Evolutionary conservation across 179 eudicot genomes (phyloP).

Genomic region (Beta corolliflora): DNA sequence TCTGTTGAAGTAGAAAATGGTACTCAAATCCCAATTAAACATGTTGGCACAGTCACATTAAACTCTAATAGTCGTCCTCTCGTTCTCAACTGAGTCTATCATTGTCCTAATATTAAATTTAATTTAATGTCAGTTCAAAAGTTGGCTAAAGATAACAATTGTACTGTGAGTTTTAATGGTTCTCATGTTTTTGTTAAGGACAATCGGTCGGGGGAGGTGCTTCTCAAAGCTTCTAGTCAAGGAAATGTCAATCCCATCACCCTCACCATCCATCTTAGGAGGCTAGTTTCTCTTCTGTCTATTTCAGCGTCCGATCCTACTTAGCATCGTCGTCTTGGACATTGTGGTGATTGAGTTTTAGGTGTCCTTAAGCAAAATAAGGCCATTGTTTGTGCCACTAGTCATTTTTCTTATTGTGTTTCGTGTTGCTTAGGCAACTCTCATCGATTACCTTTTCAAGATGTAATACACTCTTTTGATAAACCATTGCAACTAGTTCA

Average conservation of each 20-base stretch:
- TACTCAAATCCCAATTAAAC: too few relatives aligned
- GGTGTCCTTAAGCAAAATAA: background rate
- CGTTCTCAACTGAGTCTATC: too few relatives aligned
- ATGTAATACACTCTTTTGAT: background rate
- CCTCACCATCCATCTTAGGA: background rate
- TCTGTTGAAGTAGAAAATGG: too few relatives aligned
- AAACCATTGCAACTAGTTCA: background rate
- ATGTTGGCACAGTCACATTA: too few relatives aligned
- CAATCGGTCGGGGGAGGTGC: too few relatives aligned
- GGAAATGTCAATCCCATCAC: background rate
- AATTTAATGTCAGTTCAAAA: too few relatives aligned
- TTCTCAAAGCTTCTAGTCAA: too few relatives aligned
- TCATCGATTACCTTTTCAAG: background rate
- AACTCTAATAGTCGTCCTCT: too few relatives aligned
- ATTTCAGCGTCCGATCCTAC: background rate
- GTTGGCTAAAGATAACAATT: too few relatives aligned
- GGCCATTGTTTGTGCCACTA: background rate
- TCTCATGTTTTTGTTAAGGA: too few relatives aligned
- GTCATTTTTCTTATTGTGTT: background rate
- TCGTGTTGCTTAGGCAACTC: background rate
- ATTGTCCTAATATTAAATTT: too few relatives aligned
- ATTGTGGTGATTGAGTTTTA: background rate
- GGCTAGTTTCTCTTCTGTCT: background rate
- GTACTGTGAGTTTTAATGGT: too few relatives aligned
- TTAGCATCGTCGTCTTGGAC: constrained; percentile 12